Percentiles rank a stretch among this genome's conserved stretches.
Evolutionary conservation across 2,329 filamentous ascomycete genomes (phyloP).

Genomic region (Leptographium wingfieldii): DNA sequence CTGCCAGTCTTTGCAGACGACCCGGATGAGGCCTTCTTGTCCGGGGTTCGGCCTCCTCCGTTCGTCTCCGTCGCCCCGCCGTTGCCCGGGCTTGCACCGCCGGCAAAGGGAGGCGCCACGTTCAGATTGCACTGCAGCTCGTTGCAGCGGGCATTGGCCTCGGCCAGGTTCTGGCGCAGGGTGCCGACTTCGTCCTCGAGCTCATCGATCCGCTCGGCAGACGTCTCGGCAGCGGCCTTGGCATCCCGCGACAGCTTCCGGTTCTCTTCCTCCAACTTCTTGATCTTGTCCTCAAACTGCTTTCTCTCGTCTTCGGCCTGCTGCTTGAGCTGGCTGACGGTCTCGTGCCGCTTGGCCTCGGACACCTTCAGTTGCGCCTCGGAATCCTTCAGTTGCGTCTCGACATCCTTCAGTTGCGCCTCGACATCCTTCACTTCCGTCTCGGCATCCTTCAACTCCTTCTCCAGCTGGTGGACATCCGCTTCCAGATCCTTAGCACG

Average conservation of each 20-base stretch:
- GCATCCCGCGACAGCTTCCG: conserved; percentile 1
- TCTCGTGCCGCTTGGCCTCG: conserved; percentile 9
- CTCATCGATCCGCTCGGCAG: conserved; percentile 5
- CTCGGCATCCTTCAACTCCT: conserved; percentile 14
- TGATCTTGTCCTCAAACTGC: conserved; percentile 13
- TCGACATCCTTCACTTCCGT: conserved; percentile 4
- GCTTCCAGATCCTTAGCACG: conserved; percentile 15
- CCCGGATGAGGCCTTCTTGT: background rate
- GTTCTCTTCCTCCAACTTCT: conserved; percentile 7
- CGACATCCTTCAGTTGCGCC: background rate
- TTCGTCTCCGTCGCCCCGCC: background rate
- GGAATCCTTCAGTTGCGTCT: conserved; percentile 13
- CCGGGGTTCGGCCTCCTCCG: background rate
- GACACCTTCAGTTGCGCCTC: conserved; percentile 1
- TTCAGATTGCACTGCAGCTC: conserved; percentile 15
- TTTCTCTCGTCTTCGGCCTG: conserved; percentile 15
- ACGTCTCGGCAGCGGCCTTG: background rate
- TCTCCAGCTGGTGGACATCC: conserved; percentile 10
- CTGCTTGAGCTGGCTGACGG: conserved; percentile 16
- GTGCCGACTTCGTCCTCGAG: conserved; percentile 11
- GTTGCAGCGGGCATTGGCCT: conserved; percentile 14
- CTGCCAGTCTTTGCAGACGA: background rate
- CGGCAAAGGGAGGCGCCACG: conserved; percentile 10
- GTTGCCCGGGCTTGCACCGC: conserved; percentile 5
- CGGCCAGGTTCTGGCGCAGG: conserved; percentile 13